phyloP scores from a whole-genome alignment of 345 rosid species.

The Capsella bursapastoris region DNA sequence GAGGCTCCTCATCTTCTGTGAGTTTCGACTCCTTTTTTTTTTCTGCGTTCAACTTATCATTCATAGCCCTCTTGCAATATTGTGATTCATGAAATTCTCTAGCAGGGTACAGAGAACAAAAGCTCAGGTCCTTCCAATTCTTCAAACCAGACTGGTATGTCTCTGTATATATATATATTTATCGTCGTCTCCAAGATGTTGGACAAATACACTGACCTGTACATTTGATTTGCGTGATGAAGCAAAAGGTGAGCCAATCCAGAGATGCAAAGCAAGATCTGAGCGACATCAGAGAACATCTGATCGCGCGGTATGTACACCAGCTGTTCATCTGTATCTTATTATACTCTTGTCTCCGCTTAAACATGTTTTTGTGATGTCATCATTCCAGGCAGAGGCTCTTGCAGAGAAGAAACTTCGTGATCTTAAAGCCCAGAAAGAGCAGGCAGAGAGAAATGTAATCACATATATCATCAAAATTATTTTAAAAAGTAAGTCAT shows the following conservation, averaged over 20 bases:
- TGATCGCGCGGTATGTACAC: constrained; percentile 77
- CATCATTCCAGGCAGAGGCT: constrained; percentile 77
- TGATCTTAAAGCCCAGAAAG: constrained; percentile 82
- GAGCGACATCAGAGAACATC: constrained; percentile 84
- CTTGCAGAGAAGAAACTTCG: constrained; percentile 93
- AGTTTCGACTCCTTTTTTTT: constrained; percentile 40
- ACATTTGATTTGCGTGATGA: constrained; percentile 46
- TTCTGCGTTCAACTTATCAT: constrained; percentile 1
- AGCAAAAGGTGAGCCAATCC: constrained; percentile 59
- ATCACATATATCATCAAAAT: constrained; percentile 34
- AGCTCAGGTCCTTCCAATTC: constrained; percentile 49
- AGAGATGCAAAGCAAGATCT: constrained; percentile 66
- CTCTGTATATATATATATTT: constrained; percentile 1
- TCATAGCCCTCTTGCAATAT: constrained; percentile 13
- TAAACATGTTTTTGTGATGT: constrained; percentile 32
- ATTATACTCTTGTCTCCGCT: constrained; percentile 21
- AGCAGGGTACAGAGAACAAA: constrained; percentile 65
- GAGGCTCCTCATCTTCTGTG: constrained; percentile 53
- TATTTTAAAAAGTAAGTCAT: background rate
- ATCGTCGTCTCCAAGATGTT: constrained; percentile 18
- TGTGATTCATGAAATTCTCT: constrained; percentile 28
- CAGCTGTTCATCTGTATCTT: constrained; percentile 16
- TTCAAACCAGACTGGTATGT: constrained; percentile 55
- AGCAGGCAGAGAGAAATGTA: constrained; percentile 95
- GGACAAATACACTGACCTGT: constrained; percentile 29